Base-by-base conservation (phyloP, 2,329 filamentous ascomycete species). In the Alternaria infectoria region DNA sequence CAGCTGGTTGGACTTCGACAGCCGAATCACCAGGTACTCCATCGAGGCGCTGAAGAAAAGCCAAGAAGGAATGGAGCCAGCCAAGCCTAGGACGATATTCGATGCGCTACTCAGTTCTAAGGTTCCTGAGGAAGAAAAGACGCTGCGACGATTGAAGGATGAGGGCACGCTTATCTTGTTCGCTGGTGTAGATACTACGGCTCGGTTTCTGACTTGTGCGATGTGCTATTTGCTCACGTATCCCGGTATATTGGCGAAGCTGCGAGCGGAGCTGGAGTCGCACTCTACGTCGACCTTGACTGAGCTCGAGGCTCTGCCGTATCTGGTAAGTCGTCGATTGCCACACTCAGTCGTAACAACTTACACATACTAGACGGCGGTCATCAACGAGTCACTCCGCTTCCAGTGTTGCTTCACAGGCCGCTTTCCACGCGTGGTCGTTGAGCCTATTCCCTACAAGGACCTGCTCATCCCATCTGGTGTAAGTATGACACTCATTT, bases 151-250 rank as follows among this genome's bases (percentile, higher is more conserved):
- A 5, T 57, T 81, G 21, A 68, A 64, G 17, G 74, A 78, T 25
- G 79, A 81, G 44, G 73, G 71, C 21, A 65, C 73, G 49, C 59
- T 74, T 4, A 54, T 80, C 6, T 64, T 77, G 2, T 63, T 69
- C 17, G 79, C 79, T 5, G 78, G 79, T 0, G 62, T 71, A 3
- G 76, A 78, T 26, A 81, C 79, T 0, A 77, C 77, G 1, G 74
- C 77, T 25, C 57, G 66, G n/a, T 61, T 55, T 5, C 23, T 72
- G 43, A 65, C 62, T 9, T 54, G 55, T 43, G 57, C 59, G 4
- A 49, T 57, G 15, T 64, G 54, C 23, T 62, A 63, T 52, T 40
- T 69, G 9, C 44, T 61, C 11, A 52, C 36, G 2, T 66, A 64
- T 49, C 62, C 57, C 11, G 15, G 54, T 10, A 59, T 62, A 19